These are phyloP conservation scores for Immersiella caudata DNA, from an alignment of 495 filamentous ascomycete genomes.

Conservation along the genomic window DNA sequence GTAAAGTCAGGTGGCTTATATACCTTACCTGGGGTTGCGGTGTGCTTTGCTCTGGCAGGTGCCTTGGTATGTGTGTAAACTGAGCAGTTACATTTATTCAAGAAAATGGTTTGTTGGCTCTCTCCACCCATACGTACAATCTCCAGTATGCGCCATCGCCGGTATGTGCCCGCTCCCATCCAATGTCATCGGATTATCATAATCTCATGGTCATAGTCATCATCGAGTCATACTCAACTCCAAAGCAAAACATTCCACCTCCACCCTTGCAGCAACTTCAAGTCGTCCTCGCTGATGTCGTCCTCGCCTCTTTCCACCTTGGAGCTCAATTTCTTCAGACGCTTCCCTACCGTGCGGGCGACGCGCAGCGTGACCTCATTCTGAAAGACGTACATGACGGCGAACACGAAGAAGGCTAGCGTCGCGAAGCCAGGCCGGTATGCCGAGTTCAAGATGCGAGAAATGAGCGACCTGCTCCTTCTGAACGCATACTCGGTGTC, in stretches of 20 bases:
- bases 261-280: conserved; percentile 48
- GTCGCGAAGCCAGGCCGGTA: conserved; percentile 45
- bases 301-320: conserved; percentile 48
- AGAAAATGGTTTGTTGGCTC: no score
- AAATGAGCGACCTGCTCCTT: conserved; percentile 45
- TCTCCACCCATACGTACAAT: background rate
- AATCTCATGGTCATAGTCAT: conserved; percentile 10
- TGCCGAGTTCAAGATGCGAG: conserved; percentile 43
- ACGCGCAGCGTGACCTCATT: conserved; percentile 51
- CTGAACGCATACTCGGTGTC: conserved; percentile 53
- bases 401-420: conserved; percentile 50
- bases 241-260: conserved; percentile 51
- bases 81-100: no score
- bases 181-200: background rate
- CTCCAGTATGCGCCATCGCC: background rate
- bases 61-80: no score
- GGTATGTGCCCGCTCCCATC: background rate
- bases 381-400: conserved; percentile 51
- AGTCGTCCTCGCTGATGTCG: conserved; percentile 43
- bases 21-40: no score
- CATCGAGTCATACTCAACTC: conserved; percentile 24
- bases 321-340: conserved; percentile 43
- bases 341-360: conserved; percentile 41
- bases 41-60: no score
- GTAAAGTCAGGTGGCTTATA: no score